These are phyloP conservation scores for Penicillium sp. DNA, from an alignment of 2,329 filamentous ascomycete species.

Conservation along the genomic window DNA sequence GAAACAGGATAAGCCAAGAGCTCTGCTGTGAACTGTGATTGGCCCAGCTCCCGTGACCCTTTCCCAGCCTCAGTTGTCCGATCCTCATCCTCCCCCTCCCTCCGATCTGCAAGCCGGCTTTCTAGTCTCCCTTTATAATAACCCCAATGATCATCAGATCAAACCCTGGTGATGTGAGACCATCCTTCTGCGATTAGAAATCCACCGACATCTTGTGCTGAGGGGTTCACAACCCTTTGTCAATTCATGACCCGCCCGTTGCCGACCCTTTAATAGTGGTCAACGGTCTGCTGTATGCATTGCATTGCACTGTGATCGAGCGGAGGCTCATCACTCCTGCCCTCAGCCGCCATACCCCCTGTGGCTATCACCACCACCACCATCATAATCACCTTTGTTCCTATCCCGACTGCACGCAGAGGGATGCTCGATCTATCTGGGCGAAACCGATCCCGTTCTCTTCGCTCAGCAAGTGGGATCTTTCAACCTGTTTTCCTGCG, in stretches of 20 bases:
- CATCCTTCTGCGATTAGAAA: too few species aligned
- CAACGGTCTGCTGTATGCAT: slow-evolving; percentile 6
- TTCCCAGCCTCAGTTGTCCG: not conserved
- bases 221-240: too few species aligned
- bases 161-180: slow-evolving; percentile 6
- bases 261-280: slow-evolving; percentile 8
- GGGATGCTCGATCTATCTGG: not conserved
- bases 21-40: not conserved
- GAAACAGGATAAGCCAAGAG: not conserved
- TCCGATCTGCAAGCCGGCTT: too few species aligned
- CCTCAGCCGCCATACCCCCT: too few species aligned
- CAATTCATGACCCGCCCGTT: slow-evolving; percentile 1
- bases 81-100: too few species aligned
- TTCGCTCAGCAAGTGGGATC: not conserved
- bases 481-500: slow-evolving; percentile 1
- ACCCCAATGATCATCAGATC: too few species aligned
- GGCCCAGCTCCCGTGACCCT: slow-evolving; percentile 6
- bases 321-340: slow-evolving; percentile 1
- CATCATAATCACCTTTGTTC: not conserved
- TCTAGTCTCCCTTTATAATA: too few species aligned
- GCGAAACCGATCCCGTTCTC: not conserved
- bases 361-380: not conserved
- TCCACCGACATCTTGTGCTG: too few species aligned
- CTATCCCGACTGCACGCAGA: not conserved
- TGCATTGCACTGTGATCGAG: slow-evolving; percentile 3